Percentiles rank a stretch among this genome's conserved stretches.
Conservation (phyloP, 73 alveolate species). For the Paramecium tetraurelia region DNA sequence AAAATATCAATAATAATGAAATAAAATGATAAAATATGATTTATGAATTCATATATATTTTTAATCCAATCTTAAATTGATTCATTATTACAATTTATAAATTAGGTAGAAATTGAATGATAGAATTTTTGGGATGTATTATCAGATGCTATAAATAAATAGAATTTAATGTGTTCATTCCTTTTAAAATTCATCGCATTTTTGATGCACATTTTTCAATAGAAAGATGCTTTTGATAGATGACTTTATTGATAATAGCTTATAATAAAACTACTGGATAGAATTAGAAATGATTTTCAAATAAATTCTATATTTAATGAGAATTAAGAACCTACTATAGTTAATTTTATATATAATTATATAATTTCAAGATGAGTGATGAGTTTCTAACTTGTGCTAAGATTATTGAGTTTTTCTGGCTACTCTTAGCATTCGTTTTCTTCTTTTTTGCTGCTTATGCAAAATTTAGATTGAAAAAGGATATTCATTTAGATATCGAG, state of each 20-base stretch:
- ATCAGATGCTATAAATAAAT: not conserved
- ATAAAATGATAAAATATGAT: not conserved
- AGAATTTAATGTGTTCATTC: not conserved
- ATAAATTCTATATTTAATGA: not conserved
- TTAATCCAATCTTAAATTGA: not conserved
- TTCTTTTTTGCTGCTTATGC: not conserved
- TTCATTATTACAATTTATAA: not conserved
- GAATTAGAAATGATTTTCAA: not conserved
- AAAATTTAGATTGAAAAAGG: constrained; percentile 9
- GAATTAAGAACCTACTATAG: not conserved
- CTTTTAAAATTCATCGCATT: not conserved
- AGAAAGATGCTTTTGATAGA: not conserved
- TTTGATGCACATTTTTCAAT: not conserved
- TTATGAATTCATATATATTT: not conserved
- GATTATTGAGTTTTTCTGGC: not conserved
- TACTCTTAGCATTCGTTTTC: not conserved
- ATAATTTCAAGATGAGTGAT: not conserved
- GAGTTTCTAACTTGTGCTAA: not conserved
- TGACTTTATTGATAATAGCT: not conserved
- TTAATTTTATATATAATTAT: not conserved
- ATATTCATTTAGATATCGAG: not conserved
- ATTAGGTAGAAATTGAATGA: not conserved
- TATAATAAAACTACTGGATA: not conserved
- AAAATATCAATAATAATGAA: not conserved
- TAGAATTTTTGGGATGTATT: not conserved